Evolutionary conservation across 2,329 filamentous ascomycete genomes (phyloP), one percentile per base, ranked within the genome.

Genomic region (Tolypocladium album): DNA sequence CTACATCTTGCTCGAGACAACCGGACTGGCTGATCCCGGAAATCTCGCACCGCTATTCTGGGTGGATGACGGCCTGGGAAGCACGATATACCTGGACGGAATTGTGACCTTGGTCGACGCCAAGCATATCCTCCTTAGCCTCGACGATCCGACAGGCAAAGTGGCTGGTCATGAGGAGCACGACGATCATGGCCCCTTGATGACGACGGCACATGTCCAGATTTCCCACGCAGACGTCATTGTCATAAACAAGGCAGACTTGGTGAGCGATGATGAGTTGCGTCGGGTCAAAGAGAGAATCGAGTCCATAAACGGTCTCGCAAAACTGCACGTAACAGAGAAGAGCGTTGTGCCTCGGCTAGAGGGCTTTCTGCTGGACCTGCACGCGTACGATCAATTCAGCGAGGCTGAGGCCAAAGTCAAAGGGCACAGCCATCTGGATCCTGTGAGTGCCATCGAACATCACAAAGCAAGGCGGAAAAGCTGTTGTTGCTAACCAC

Each of bases 221-320:
- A 96, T 99, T 62, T 97, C 92, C 1, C 93, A 99, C 68, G 94
- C 94, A 8, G 94, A 99, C 74, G 91, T 97, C 11, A 83, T 99
- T 53, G 85, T 99, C 45, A 84, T 99, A 66, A 99, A 99, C 76
- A 99, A 99, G 73, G 81, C 87, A 3, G 94, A 99, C 70, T 79
- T 97, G 4, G 92, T 97, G 4, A 84, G 81, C 7, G 71, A 81
- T 1, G 76, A 82, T 8, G 86, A 96, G 67, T 80, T 97, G 1
- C 74, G 83, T n/a, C 74, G 70, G 0, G 89, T 97, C 9, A 82
- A 80, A 63, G 79, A 83, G 20, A 83, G 94, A 55, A 86, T 97
- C 58, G 78, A 82, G 59, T 88, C 90, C 6, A 97, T 99, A 72
- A 99, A 99, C 70, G 88, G 89, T 0, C 79, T 97, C 2, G 94